phyloP scores from a whole-genome alignment of 139 green algal species.

The Yamagishiella unicocca region DNA sequence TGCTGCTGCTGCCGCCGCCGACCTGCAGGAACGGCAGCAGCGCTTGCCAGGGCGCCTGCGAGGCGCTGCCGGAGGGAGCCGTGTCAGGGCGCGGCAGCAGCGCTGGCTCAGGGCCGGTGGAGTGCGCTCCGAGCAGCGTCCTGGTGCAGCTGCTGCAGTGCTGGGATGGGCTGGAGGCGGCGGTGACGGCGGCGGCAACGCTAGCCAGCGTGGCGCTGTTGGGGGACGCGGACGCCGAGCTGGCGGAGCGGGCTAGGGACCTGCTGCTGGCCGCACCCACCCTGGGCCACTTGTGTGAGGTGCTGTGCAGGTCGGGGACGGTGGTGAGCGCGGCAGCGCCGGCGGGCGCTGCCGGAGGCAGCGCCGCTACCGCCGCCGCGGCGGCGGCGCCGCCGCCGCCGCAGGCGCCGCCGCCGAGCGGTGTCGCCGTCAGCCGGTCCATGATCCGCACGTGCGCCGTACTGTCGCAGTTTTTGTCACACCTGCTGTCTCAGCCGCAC shows the following conservation, averaged over 20 bases:
- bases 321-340: neutral
- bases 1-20: neutral
- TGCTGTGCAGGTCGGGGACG: neutral
- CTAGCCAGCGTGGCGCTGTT: constrained; percentile 3
- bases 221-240: neutral
- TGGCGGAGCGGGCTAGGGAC: neutral
- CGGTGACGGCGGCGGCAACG: constrained; percentile 8
- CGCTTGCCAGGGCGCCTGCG: neutral
- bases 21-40: neutral
- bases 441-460: neutral
- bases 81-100: too few relatives aligned
- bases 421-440: neutral
- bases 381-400: neutral
- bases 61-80: too few relatives aligned
- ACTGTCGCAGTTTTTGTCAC: neutral
- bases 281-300: neutral
- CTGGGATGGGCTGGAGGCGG: constrained; percentile 28
- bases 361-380: neutral
- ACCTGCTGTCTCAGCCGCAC: neutral
- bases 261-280: constrained; percentile 3
- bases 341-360: neutral
- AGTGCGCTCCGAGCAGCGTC: neutral
- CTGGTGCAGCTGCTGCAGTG: constrained; percentile 16
- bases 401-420: neutral
- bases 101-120: too few relatives aligned